Conservation (phyloP, 2,329 filamentous ascomycete species). For the Paraconiothyrium brasiliense region DNA sequence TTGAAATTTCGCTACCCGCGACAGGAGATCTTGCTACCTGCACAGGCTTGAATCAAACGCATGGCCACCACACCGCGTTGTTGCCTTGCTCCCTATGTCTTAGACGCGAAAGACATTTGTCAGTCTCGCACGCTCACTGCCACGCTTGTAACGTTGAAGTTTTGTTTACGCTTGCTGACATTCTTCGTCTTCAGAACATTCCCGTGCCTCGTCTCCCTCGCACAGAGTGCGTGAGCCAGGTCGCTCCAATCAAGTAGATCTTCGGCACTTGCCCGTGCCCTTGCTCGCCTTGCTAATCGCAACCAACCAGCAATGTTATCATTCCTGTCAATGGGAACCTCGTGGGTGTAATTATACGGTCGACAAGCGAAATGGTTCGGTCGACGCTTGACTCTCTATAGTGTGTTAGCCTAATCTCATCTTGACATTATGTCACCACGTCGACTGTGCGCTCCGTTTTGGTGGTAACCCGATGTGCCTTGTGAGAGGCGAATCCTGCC, state of each 20-base stretch:
- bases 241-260: conserved; percentile 46
- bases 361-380: conserved; percentile 42
- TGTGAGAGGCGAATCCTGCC: conserved; percentile 32
- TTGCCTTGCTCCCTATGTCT: conserved; percentile 36
- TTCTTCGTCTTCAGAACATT: conserved; percentile 49
- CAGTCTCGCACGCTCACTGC: conserved; percentile 40
- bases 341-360: conserved; percentile 42
- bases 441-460: conserved; percentile 39
- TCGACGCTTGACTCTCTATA: conserved; percentile 34
- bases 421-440: conserved; percentile 40
- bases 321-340: conserved; percentile 41
- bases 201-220: conserved; percentile 45
- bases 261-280: conserved; percentile 45
- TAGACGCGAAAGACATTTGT: conserved; percentile 44
- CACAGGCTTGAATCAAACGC: conserved; percentile 45
- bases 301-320: conserved; percentile 39
- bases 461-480: conserved; percentile 42
- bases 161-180: conserved; percentile 49
- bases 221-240: conserved; percentile 34
- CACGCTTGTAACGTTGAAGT: conserved; percentile 37
- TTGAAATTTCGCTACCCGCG: conserved; percentile 44
- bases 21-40: conserved; percentile 35
- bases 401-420: conserved; percentile 47
- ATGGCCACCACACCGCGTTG: conserved; percentile 47
- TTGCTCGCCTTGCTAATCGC: conserved; percentile 51